Evolutionary conservation across 2,329 filamentous ascomycete genomes (phyloP).

Genomic region (Fonsecaea monophora): DNA sequence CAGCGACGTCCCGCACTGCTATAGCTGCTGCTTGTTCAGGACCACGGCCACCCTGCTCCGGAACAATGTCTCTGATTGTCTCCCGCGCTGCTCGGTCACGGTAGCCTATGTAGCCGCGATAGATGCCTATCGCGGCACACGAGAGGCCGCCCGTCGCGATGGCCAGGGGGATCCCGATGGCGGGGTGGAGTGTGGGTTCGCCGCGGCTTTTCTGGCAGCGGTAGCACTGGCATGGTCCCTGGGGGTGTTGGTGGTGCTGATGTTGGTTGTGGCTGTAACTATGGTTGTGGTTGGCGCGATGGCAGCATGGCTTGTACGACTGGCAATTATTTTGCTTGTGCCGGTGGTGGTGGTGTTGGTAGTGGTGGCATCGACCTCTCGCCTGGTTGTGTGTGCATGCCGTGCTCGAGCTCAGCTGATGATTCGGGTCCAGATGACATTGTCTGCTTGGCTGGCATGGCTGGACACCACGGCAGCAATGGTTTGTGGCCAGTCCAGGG

Average conservation of each 20-base stretch:
- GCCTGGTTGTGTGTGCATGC: too few relatives aligned
- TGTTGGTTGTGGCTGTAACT: too few relatives aligned
- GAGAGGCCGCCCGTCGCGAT: conserved; percentile 15
- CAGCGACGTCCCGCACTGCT: not conserved
- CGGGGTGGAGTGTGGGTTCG: conserved; percentile 5
- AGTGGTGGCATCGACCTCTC: not conserved
- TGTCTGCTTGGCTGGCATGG: not conserved
- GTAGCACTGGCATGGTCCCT: conserved; percentile 3
- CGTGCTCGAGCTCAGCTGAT: too few relatives aligned
- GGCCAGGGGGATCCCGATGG: conserved; percentile 4
- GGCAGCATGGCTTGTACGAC: not conserved
- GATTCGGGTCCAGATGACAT: too few relatives aligned
- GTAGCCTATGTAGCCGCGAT: not conserved
- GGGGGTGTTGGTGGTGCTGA: not conserved
- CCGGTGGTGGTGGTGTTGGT: not conserved
- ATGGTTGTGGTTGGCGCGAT: too few relatives aligned
- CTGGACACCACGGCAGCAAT: not conserved
- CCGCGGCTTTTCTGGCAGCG: not conserved
- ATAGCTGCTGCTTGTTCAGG: not conserved
- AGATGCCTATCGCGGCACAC: conserved; percentile 9
- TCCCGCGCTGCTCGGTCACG: not conserved
- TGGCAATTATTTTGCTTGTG: not conserved
- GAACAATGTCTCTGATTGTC: not conserved
- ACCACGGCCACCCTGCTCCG: not conserved
- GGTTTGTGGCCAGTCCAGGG: not conserved